A percentile compares a stretch with the other conserved stretches of the same genome.
Evolutionary conservation across 73 alveolate genomes (phyloP).

Genomic region (Paramecium sexaurelia): DNA sequence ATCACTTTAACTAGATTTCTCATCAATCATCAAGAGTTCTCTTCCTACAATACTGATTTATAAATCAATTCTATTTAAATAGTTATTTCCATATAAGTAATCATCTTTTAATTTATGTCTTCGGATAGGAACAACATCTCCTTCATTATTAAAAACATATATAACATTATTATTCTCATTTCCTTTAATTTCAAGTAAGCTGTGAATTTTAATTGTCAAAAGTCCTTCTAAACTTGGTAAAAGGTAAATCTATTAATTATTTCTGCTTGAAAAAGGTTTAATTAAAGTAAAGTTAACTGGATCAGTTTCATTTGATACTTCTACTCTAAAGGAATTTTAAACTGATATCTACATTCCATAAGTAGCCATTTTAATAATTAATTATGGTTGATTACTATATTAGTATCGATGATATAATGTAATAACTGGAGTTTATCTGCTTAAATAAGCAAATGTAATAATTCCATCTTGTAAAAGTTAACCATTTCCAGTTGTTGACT

Average conservation of each 20-base stretch:
- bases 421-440: neutral
- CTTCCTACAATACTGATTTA: neutral
- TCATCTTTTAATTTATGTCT: neutral
- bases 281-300: neutral
- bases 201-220: neutral
- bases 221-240: slow-evolving; percentile 15
- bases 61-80: neutral
- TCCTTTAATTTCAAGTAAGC: neutral
- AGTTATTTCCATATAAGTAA: neutral
- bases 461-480: slow-evolving; percentile 29
- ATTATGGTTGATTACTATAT: neutral
- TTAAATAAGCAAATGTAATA: neutral
- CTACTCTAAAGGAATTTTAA: neutral
- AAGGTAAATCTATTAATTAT: neutral
- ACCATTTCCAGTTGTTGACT: neutral
- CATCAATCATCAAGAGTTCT: neutral
- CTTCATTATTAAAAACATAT: neutral
- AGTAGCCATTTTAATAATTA: neutral
- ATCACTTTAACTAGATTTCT: neutral
- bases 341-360: neutral
- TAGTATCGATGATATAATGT: neutral
- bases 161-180: neutral
- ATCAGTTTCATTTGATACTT: slow-evolving; percentile 12
- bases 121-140: neutral
- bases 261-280: neutral